Base-by-base conservation (phyloP, 2,329 filamentous ascomycete species). In the Cladobotryum protrusum region DNA sequence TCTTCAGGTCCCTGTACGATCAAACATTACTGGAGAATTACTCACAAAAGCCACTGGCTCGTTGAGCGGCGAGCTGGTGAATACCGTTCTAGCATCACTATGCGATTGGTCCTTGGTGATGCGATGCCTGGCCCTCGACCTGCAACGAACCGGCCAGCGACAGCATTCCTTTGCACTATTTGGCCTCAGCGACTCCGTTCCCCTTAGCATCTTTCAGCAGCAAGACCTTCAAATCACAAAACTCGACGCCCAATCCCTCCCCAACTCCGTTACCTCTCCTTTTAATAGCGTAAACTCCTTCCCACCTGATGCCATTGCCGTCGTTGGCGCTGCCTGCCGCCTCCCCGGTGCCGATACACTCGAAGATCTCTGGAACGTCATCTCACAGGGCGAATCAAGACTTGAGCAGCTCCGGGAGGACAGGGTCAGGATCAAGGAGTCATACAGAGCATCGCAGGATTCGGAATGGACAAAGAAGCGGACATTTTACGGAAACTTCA, bases 271-370 rank as follows among this genome's bases (percentile, higher is more conserved):
- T 32, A 13, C 40, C 36, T 5, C 33, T 15, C 14, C 5, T 29
- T 6, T 40, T 19, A 40, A 17, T 14, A 5, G 3, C 17, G n/a
- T n/a, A 39, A 45, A 46, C 12, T 45, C 24, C 24, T 56, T 56
- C 19, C 54, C 54, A 14, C 18, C 52, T 7, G 14, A n/a, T 33
- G 36, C 52, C 40, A 54, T 61, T 20, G 60, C 59, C n/a, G 49
- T 62, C n/a, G 52, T 62, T 2, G 59, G 59, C 11, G 47, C 50
- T 15, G 54, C 52, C 24, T 61, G 59, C 34, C 57, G 58, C 2
- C 49, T 60, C 18, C 54, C 59, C 12, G 55, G 53, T 2, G 52
- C 54, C n/a, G 53, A 19, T 36, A 54, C 50, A 4, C 51, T 57
- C 1, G 53, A 56, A 5, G 47, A 61, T 43, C 52, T 62, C 7